Percentiles rank a stretch among this genome's conserved stretches.
Evolutionary conservation across 2,329 filamentous ascomycete species (phyloP).

Genomic region (Cryphonectria carpinicola): DNA sequence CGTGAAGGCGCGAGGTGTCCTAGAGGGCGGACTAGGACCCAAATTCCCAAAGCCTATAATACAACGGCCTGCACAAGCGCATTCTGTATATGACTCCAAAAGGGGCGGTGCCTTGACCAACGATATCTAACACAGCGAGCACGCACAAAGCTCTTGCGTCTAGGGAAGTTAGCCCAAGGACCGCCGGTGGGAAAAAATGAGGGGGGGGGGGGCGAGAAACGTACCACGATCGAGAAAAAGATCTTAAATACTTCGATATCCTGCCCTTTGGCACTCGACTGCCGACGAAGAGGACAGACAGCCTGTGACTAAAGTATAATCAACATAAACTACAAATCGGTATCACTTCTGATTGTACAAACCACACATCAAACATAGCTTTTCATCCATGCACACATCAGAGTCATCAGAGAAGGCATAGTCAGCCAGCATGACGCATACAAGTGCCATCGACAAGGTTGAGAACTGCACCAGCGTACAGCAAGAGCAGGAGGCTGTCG

Average conservation of each 20-base stretch:
- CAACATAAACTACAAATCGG: neutral
- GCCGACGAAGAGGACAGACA: neutral
- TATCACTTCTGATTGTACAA: neutral
- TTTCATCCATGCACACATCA: neutral
- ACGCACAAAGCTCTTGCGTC: neutral
- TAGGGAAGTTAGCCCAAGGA: neutral
- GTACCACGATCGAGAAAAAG: neutral
- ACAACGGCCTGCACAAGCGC: neutral
- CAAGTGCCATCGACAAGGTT: neutral
- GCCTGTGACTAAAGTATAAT: neutral
- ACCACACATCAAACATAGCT: neutral
- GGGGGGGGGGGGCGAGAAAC: neutral
- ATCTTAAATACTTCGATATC: neutral
- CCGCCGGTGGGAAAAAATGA: neutral
- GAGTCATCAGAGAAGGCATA: neutral
- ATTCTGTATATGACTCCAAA: neutral
- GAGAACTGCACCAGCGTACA: neutral
- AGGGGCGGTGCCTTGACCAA: neutral
- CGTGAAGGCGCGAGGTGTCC: neutral
- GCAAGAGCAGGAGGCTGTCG: neutral
- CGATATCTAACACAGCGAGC: neutral
- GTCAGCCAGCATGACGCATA: neutral
- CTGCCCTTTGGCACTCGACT: neutral
- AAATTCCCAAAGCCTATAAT: neutral
- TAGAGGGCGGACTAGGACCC: neutral